These are phyloP conservation scores for Pyrus bretschneideri DNA, from an alignment of 306 rosid species.

Conservation along the genomic window DNA sequence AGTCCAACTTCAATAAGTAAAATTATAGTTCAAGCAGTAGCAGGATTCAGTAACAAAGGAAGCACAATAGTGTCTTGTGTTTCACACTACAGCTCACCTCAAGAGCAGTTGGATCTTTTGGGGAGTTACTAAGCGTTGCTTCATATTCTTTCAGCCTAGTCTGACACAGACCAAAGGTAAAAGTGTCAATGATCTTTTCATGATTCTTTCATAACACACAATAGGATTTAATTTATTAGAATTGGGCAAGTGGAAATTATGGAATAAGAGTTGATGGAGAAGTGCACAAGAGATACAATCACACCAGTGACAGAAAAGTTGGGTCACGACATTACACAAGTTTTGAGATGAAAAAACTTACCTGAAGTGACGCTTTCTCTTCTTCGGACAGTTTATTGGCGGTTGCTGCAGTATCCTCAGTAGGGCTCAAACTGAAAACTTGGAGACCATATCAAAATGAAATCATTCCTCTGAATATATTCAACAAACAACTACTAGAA, in stretches of 20 bases:
- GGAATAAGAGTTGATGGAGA: background rate
- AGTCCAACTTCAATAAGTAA: background rate
- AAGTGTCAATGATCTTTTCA: constrained; percentile 6
- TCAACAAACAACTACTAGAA: constrained; percentile 8
- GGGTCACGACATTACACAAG: background rate
- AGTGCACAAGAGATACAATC: background rate
- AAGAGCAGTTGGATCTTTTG: constrained; percentile 73
- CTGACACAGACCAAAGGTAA: constrained; percentile 45
- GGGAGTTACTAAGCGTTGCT: constrained; percentile 51
- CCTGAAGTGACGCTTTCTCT: constrained; percentile 73
- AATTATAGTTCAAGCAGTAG: background rate
- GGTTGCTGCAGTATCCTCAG: constrained; percentile 48
- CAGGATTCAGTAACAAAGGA: constrained; percentile 18
- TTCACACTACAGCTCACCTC: constrained; percentile 55
- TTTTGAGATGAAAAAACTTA: constrained; percentile 9
- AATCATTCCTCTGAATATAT: constrained; percentile 20
- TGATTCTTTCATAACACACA: background rate
- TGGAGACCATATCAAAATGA: constrained; percentile 22
- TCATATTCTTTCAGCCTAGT: constrained; percentile 68
- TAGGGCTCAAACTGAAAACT: constrained; percentile 54
- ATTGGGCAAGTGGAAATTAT: background rate
- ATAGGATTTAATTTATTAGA: background rate
- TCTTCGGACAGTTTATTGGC: constrained; percentile 54
- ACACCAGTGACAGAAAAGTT: background rate
- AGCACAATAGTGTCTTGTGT: constrained; percentile 10